Evolutionary conservation across 352 stramenopile genomes (phyloP), one percentile per base, ranked within the genome.

Genomic region (Phytophthora palmivora): DNA sequence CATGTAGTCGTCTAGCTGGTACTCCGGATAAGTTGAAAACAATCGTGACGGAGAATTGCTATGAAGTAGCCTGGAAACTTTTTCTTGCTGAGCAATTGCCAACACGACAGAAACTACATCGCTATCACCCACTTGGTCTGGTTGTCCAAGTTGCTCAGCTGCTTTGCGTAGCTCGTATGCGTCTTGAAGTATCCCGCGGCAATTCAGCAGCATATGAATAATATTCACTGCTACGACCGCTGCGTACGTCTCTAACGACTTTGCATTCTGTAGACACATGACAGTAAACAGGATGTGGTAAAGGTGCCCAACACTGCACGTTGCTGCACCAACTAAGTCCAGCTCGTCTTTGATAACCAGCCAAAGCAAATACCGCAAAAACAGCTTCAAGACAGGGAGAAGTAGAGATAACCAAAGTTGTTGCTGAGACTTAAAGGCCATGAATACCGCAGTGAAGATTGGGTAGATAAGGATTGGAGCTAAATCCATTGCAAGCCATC

Each of bases 231-330:
- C 34, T 16, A 74, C 21, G n/a, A 82, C 16, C 12, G 73, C 39
- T 0, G 34, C 33, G 16, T 78, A 59, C 1, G 63, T 73, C 6
- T 64, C 46, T 1, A 52, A 21, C 1, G 76, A 80, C 41, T 79
- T 78, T 15, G 72, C 43, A 15, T 66, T 76, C 37, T 85, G 72
- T 1, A 85, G 48, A 21, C 63, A 82, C 61, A 58, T 70, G 19
- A 48, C 67, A 0, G 63, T 63, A 36, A 84, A 84, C 7, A 82
- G 42, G 8, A 72, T 43, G 45, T 85, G 76, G 56, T 77, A 82
- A 0, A 80, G 42, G 32, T 80, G 72, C 0, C 62, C 44, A 11
- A 63, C 58, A 14, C 49, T 68, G 22, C 37, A 53, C 26, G 47
- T 73, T 12, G 49, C 48, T 38, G 68, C 62, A 0, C 44, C 48